Percentiles rank a stretch among this genome's conserved stretches.
phyloP scores from a whole-genome alignment of 73 alveolate species.

The Loxodes magnus region DNA sequence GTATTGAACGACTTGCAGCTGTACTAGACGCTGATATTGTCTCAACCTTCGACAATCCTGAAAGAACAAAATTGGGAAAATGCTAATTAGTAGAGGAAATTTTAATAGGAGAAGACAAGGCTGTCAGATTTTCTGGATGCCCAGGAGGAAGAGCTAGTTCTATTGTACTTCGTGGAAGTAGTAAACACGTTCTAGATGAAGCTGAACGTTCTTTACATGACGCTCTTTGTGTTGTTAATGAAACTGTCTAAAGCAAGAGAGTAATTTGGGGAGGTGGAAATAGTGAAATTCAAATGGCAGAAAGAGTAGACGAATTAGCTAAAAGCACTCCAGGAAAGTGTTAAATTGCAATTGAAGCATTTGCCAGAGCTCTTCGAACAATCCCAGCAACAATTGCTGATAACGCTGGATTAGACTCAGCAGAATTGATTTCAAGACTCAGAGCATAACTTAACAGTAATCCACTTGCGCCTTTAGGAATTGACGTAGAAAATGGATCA shows the following conservation, averaged over 20 bases:
- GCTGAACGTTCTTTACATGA: constrained; percentile 96
- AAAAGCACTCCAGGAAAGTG: constrained; percentile 75
- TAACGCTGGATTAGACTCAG: constrained; percentile 92
- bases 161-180: constrained; percentile 92
- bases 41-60: constrained; percentile 92
- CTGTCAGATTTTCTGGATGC: constrained; percentile 84
- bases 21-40: constrained; percentile 95
- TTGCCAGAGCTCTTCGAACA: constrained; percentile 81
- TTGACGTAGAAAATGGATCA: constrained; percentile 72
- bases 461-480: constrained; percentile 65
- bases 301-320: constrained; percentile 84
- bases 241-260: constrained; percentile 71
- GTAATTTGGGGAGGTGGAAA: constrained; percentile 95
- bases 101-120: constrained; percentile 97
- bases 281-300: constrained; percentile 89
- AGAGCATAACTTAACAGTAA: constrained; percentile 71
- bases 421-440: constrained; percentile 80
- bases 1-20: constrained; percentile 95
- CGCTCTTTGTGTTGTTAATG: constrained; percentile 86
- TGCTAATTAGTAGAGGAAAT: constrained; percentile 89
- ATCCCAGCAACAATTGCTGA: constrained; percentile 90
- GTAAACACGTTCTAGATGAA: constrained; percentile 89
- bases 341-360: constrained; percentile 91
- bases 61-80: constrained; percentile 66
- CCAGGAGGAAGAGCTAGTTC: constrained; percentile 84